Base-by-base conservation (phyloP, 2,329 filamentous ascomycete genomes). In the Emergomyces orientalis region DNA sequence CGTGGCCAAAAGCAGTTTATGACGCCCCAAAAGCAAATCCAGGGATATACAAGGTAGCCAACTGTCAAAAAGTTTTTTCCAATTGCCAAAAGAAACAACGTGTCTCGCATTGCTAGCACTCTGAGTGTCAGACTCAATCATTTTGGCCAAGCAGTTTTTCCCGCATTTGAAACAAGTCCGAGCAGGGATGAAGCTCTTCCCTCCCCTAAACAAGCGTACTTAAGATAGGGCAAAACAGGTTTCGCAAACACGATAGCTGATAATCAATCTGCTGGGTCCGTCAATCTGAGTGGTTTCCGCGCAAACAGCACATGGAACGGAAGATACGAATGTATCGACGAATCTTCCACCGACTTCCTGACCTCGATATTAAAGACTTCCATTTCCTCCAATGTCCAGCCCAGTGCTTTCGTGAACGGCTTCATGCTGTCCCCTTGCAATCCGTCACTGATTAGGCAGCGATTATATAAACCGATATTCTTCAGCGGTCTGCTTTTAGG, bases 401-500 rank as follows among this genome's bases (percentile, higher is more conserved):
- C 57, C 17, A 59, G 27, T 17, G 37, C 57, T 47, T 47, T 47
- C 6, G 22, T 47, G 27, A 47, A 59, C 3, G 57, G 39, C 41
- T 59, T 59, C 57, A 59, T 59, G 37, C 57, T 59, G 2, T 30
- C 41, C 17, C 57, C 57, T 41, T 59, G 57, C 37, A 59, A 47
- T 3, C 57, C 57, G 25, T 47, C 57, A 41, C 22, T 41, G 41
- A 59, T 59, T 41, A 59, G 25, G 25, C 41, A 59, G 27, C 59
- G 59, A 41, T 61, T 54, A 61, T 55, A 61, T 30, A 54, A 19
- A 2, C 59, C 59, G 45, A 61, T 41, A 22, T 37, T 43, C 59
- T 61, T 61, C 9, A 61, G 49, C 5, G 27, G 55, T 27, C 65
- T 65, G 43, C 27, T 77, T 76, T 47, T 76, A 30, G 71, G 70